Percentiles rank a stretch among this genome's conserved stretches.
These are phyloP conservation scores for Botrytis elliptica DNA, from an alignment of 2,329 filamentous ascomycete genomes.

Conservation along the genomic window DNA sequence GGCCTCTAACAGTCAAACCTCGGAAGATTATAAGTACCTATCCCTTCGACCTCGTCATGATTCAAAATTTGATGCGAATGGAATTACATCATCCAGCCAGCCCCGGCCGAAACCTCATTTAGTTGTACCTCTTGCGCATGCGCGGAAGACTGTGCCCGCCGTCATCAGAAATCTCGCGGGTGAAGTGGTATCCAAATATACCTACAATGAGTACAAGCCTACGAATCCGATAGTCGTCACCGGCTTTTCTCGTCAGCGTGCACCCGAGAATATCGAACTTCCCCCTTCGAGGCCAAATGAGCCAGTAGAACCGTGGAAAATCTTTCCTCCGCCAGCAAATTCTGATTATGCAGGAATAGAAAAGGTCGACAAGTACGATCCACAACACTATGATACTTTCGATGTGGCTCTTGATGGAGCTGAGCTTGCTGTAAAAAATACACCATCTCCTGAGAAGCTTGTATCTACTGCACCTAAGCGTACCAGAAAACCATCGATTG, in stretches of 20 bases:
- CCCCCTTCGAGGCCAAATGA: constrained; percentile 7
- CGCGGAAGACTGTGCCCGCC: not conserved
- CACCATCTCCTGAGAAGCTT: not conserved
- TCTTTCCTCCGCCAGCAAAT: constrained; percentile 11
- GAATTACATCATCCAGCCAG: not conserved
- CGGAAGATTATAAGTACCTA: not conserved
- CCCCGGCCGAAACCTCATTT: not conserved
- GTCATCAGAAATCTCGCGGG: not conserved
- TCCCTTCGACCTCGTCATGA: not conserved
- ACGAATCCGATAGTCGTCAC: not conserved
- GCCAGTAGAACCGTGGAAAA: constrained; percentile 1
- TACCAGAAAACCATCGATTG: not conserved
- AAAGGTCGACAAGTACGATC: constrained; percentile 12
- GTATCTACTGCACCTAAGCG: not conserved
- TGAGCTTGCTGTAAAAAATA: constrained; percentile 8
- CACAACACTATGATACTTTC: constrained; percentile 5
- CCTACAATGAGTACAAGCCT: not conserved
- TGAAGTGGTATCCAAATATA: not conserved
- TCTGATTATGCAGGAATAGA: constrained; percentile 5
- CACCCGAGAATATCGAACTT: constrained; percentile 6
- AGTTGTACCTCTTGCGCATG: not conserved
- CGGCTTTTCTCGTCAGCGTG: not conserved
- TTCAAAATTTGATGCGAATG: not conserved
- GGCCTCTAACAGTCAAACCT: not conserved
- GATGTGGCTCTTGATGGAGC: constrained; percentile 19